Percentiles rank a stretch among this genome's conserved stretches.
These are phyloP conservation scores for Tinospora cordifolia DNA, from an alignment of 164 flowering plant species.

Conservation along the genomic window DNA sequence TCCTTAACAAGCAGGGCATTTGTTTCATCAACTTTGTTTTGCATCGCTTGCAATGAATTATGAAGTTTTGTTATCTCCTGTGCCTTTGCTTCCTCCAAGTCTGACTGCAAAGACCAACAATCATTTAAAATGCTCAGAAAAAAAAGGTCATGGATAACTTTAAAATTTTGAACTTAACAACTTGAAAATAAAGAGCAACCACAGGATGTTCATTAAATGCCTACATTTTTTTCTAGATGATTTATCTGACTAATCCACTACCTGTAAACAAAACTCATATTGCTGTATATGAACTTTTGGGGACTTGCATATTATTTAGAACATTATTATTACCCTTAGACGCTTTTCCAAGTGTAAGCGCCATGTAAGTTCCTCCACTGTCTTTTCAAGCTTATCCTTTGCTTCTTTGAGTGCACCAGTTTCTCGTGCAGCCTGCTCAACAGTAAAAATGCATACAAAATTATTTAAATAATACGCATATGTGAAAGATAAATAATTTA, in stretches of 20 bases:
- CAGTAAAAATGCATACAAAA: constrained; percentile 3
- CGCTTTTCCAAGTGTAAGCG: constrained; percentile 84
- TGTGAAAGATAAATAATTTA: background rate
- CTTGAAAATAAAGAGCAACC: background rate
- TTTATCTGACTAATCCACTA: background rate
- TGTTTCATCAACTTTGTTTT: constrained; percentile 41
- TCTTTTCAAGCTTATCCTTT: constrained; percentile 83
- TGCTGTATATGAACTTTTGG: background rate
- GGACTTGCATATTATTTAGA: background rate
- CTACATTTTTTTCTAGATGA: background rate
- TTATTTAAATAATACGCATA: background rate
- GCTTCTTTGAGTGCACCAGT: constrained; percentile 96
- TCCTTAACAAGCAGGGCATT: constrained; percentile 42
- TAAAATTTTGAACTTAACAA: background rate
- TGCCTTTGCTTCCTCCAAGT: constrained; percentile 61
- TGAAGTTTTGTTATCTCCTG: constrained; percentile 47
- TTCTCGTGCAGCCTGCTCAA: constrained; percentile 75
- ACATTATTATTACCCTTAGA: constrained; percentile 47
- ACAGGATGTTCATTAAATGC: background rate
- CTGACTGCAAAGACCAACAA: constrained; percentile 33
- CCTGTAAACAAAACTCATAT: background rate
- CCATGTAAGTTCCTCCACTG: constrained; percentile 89
- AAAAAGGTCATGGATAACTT: background rate
- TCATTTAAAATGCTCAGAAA: constrained; percentile 5
- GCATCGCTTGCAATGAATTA: constrained; percentile 41